Conservation (phyloP, 257 asterid genomes). For the Anisodus tanguticus region DNA sequence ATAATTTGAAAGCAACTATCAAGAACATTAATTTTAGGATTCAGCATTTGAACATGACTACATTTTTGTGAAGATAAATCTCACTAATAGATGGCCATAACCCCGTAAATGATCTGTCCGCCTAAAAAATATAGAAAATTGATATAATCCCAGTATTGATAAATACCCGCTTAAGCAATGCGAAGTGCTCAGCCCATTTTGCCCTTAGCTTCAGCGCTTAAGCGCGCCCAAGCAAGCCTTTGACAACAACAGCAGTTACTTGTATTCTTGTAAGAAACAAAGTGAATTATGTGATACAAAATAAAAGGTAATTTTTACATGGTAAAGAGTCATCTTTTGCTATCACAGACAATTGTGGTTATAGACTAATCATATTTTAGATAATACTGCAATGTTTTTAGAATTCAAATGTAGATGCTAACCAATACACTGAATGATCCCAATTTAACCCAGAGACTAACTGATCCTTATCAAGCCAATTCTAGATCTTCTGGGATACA, state of each 20-base stretch:
- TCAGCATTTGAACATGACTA: neutral
- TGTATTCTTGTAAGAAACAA: neutral
- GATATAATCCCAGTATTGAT: neutral
- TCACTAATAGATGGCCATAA: neutral
- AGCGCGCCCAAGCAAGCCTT: neutral
- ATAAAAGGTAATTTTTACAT: neutral
- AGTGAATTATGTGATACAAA: neutral
- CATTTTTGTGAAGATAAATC: neutral
- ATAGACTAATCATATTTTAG: neutral
- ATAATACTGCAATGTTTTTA: neutral
- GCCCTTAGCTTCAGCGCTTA: neutral
- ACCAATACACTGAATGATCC: neutral
- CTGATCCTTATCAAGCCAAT: neutral
- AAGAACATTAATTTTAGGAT: constrained; percentile 10
- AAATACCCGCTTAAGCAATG: constrained; percentile 4
- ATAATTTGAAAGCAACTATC: neutral
- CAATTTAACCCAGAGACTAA: neutral
- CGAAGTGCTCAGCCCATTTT: neutral
- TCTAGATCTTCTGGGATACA: neutral
- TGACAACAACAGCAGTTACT: neutral
- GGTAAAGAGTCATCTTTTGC: neutral
- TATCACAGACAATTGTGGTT: neutral
- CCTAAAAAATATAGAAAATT: neutral
- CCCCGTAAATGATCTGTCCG: neutral
- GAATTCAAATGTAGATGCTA: neutral